phyloP scores from a whole-genome alignment of 441 rosid species.

The Gossypium gossypioides region DNA sequence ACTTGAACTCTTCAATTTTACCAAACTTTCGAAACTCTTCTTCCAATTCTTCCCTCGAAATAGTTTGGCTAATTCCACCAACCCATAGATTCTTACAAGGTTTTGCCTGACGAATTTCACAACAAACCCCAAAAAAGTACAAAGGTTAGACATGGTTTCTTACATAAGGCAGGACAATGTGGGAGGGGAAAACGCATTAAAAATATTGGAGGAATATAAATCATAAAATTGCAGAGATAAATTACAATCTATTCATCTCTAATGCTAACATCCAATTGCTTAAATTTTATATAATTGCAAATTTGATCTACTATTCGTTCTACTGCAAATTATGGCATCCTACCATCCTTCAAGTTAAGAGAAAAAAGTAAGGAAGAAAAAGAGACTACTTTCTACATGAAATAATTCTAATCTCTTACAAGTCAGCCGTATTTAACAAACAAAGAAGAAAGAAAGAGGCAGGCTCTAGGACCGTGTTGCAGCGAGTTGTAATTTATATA shows the following conservation, averaged over 20 bases:
- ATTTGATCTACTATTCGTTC: neutral
- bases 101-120: slow-evolving; percentile 46
- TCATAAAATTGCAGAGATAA: neutral
- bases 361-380: neutral
- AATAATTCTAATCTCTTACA: neutral
- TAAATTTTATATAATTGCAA: neutral
- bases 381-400: neutral
- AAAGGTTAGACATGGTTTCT: neutral
- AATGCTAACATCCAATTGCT: neutral
- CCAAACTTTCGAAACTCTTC: slow-evolving; percentile 74
- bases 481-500: no score
- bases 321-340: neutral
- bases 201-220: neutral
- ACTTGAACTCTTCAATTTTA: slow-evolving; percentile 66
- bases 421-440: neutral
- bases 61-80: slow-evolving; percentile 68
- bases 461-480: no score
- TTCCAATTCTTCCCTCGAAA: slow-evolving; percentile 61
- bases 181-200: neutral
- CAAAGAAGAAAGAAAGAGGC: no score
- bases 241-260: neutral
- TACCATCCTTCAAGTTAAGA: neutral
- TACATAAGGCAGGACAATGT: neutral
- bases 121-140: neutral
- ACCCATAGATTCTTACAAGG: slow-evolving; percentile 79